Evolutionary conservation across 768 basidiomycete genomes (phyloP).

Genomic region (Chlorophyllum brunneum): DNA sequence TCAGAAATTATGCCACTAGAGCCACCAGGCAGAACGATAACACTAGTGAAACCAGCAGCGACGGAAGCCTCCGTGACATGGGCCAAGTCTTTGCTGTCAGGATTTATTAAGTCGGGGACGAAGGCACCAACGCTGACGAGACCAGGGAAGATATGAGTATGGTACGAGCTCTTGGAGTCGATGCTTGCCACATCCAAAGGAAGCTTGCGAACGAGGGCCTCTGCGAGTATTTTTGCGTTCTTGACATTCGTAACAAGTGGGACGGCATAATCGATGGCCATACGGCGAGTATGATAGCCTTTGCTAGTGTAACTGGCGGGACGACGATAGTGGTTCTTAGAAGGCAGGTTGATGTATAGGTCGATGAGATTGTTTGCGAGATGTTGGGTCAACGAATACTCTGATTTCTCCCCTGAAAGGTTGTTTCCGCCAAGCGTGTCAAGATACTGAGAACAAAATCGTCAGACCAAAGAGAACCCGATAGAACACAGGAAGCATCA

Average conservation of each 20-base stretch:
- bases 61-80: conserved; percentile 77
- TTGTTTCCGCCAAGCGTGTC: conserved; percentile 81
- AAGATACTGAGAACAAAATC: conserved; percentile 56
- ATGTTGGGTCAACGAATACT: conserved; percentile 97
- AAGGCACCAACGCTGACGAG: conserved; percentile 87
- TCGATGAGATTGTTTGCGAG: conserved; percentile 96
- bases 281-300: conserved; percentile 93
- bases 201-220: conserved; percentile 88
- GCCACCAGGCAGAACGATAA: conserved; percentile 75
- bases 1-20: conserved; percentile 61
- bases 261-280: conserved; percentile 98
- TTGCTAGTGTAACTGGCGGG: conserved; percentile 97
- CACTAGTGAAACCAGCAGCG: conserved; percentile 86
- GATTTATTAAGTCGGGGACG: conserved; percentile 63
- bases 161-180: conserved; percentile 93
- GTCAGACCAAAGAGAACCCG: conserved; percentile 1
- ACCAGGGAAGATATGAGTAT: conserved; percentile 87
- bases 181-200: conserved; percentile 85
- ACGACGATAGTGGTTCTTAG: conserved; percentile 95
- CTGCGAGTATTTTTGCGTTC: conserved; percentile 93
- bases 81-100: conserved; percentile 55
- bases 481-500: conserved; percentile 13
- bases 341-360: conserved; percentile 99
- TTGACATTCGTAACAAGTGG: conserved; percentile 98
- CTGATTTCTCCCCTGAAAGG: conserved; percentile 82